Percentiles rank a stretch among this genome's conserved stretches.
Conservation (phyloP, 2,329 filamentous ascomycete species). For the Onygenales sp. region DNA sequence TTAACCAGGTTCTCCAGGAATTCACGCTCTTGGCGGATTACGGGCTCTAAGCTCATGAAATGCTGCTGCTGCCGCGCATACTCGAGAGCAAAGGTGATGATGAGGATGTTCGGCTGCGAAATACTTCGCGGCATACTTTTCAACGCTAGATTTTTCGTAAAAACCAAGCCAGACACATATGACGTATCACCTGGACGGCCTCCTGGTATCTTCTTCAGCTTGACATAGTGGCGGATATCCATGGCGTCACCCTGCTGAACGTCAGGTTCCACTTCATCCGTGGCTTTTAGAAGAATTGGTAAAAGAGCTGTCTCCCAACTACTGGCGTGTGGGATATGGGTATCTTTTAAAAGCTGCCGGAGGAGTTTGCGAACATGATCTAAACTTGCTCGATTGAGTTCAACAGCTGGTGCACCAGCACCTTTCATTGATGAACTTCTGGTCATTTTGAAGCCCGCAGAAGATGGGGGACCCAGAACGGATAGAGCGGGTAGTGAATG, state of each 20-base stretch:
- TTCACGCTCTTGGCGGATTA: slow-evolving; percentile 93
- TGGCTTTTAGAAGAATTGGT: slow-evolving; percentile 81
- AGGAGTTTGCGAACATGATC: slow-evolving; percentile 81
- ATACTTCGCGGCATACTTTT: slow-evolving; percentile 94
- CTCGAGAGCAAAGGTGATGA: slow-evolving; percentile 91
- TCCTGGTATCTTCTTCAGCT: slow-evolving; percentile 91
- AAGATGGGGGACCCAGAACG: slow-evolving; percentile 34
- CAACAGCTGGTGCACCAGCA: slow-evolving; percentile 61
- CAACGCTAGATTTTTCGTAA: slow-evolving; percentile 90
- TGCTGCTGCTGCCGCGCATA: slow-evolving; percentile 88
- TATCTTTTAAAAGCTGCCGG: slow-evolving; percentile 71
- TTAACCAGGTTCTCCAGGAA: slow-evolving; percentile 87
- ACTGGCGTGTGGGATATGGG: slow-evolving; percentile 58
- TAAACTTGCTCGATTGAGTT: slow-evolving; percentile 78
- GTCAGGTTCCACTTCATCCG: slow-evolving; percentile 89
- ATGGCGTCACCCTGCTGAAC: slow-evolving; percentile 87
- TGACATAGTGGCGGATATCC: slow-evolving; percentile 95
- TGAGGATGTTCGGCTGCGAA: slow-evolving; percentile 71
- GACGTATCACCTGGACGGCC: slow-evolving; percentile 82
- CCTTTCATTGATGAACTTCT: slow-evolving; percentile 77
- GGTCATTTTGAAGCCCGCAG: slow-evolving; percentile 46
- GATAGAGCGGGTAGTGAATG: slow-evolving; percentile 28
- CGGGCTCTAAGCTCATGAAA: slow-evolving; percentile 95
- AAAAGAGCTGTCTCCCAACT: slow-evolving; percentile 87
- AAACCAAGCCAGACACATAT: slow-evolving; percentile 95